Evolutionary conservation across 2,329 filamentous ascomycete species (phyloP).

Genomic region (Clarireedia paspali): DNA sequence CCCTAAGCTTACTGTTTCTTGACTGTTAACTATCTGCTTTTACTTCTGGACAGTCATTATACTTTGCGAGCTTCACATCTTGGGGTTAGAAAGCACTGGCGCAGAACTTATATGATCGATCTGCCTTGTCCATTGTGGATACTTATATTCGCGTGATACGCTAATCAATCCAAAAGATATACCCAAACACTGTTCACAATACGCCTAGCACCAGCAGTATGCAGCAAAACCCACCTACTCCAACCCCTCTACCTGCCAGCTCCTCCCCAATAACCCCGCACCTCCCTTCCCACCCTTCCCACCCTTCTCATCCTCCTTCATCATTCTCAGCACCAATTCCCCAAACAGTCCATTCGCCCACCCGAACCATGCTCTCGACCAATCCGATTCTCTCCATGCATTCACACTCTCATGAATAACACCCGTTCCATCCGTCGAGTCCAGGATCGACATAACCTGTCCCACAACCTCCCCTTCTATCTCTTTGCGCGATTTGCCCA

Average conservation of each 20-base stretch:
- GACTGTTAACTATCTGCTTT: no score
- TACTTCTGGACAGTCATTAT: no score
- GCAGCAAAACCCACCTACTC: background rate
- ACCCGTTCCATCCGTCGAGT: constrained; percentile 27
- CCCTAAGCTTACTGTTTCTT: no score
- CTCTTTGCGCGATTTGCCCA: constrained; percentile 6
- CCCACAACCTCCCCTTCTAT: constrained; percentile 24
- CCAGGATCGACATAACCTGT: constrained; percentile 22
- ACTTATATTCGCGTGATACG: no score
- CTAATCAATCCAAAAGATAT: background rate
- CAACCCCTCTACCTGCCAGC: constrained; percentile 1
- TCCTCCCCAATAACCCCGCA: background rate
- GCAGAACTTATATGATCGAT: no score
- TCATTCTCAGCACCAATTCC: constrained; percentile 3
- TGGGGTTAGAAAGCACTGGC: no score
- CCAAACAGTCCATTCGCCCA: constrained; percentile 57
- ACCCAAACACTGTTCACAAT: background rate
- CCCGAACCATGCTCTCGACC: constrained; percentile 53
- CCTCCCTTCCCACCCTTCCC: background rate
- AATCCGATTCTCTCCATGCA: constrained; percentile 33
- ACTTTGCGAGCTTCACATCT: no score
- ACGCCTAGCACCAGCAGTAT: background rate
- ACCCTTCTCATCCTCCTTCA: background rate
- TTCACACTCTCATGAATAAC: constrained; percentile 43
- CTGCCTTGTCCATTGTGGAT: no score